phyloP scores from a whole-genome alignment of 371 early-diverging fungal genomes.

The Polyrhizophydium stewartii region DNA sequence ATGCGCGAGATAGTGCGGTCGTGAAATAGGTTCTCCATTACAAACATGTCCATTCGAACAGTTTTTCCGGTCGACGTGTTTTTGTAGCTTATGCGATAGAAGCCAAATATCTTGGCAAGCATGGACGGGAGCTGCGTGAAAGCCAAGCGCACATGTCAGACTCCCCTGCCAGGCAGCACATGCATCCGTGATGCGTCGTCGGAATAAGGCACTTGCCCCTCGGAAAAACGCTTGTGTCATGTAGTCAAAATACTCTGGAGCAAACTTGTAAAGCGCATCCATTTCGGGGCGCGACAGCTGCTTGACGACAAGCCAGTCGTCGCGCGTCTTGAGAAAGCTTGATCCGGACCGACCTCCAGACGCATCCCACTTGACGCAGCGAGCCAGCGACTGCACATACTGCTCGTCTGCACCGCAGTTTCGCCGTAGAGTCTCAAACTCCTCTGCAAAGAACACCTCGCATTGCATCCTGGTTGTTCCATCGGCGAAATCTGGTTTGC shows the following conservation, averaged over 20 bases:
- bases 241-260: slow-evolving; percentile 88
- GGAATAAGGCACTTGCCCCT: slow-evolving; percentile 38
- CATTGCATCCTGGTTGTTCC: slow-evolving; percentile 76
- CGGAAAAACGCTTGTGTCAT: slow-evolving; percentile 79
- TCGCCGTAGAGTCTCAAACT: slow-evolving; percentile 85
- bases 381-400: slow-evolving; percentile 79
- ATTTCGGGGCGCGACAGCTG: slow-evolving; percentile 81
- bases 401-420: slow-evolving; percentile 76
- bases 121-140: slow-evolving; percentile 70
- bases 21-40: slow-evolving; percentile 95
- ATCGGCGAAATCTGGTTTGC: slow-evolving; percentile 70
- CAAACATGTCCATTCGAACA: slow-evolving; percentile 84
- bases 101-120: slow-evolving; percentile 89
- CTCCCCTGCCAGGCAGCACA: neutral
- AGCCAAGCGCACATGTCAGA: too few relatives aligned
- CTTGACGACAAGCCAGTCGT: slow-evolving; percentile 90
- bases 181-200: neutral
- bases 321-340: slow-evolving; percentile 82
- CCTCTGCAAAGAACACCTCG: slow-evolving; percentile 87
- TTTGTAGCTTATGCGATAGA: slow-evolving; percentile 83
- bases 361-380: slow-evolving; percentile 79
- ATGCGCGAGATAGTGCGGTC: slow-evolving; percentile 69
- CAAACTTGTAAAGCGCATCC: slow-evolving; percentile 86
- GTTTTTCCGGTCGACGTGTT: slow-evolving; percentile 72
- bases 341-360: slow-evolving; percentile 90